Conservation (phyloP, 164 flowering plant species). For the Magnolia changhungtana region DNA sequence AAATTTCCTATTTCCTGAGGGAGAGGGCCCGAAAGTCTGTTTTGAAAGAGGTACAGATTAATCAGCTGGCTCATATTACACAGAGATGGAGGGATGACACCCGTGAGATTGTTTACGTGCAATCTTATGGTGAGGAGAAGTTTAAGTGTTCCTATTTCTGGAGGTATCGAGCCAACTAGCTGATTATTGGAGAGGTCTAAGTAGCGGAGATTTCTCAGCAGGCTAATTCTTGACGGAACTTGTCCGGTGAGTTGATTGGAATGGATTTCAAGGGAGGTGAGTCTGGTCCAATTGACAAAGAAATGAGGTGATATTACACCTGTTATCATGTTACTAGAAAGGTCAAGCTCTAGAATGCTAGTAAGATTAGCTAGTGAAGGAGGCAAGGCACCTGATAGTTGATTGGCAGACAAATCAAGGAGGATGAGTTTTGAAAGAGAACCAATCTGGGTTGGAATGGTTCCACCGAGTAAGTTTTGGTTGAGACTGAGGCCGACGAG, state of each 20-base stretch:
- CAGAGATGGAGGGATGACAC: constrained; percentile 17
- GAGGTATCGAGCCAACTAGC: constrained; percentile 20
- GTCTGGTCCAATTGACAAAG: constrained; percentile 15
- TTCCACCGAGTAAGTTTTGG: constrained; percentile 3
- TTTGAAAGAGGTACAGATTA: neutral
- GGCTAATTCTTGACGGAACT: no score
- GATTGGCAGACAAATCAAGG: constrained; percentile 25
- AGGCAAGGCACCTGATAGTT: constrained; percentile 20
- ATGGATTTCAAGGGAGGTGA: constrained; percentile 12
- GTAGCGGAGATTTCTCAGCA: no score
- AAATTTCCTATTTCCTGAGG: constrained; percentile 23
- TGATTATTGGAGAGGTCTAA: constrained; percentile 7
- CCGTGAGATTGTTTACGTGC: constrained; percentile 4
- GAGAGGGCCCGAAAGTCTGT: constrained; percentile 12
- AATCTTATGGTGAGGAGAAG: constrained; percentile 8
- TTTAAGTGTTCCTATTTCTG: constrained; percentile 22
- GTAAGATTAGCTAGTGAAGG: constrained; percentile 26
- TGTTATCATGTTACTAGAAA: constrained; percentile 11
- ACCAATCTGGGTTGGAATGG: constrained; percentile 24
- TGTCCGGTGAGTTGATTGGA: constrained; percentile 1
- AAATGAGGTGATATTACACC: constrained; percentile 15
- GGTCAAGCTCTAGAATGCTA: constrained; percentile 15
- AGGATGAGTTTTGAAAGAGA: constrained; percentile 18
- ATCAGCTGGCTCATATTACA: constrained; percentile 15
- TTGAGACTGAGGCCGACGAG: constrained; percentile 18